Evolutionary conservation across 75 land plant species (phyloP), one percentile per base, ranked within the genome.

Genomic region (Cupressus sempervirens): DNA sequence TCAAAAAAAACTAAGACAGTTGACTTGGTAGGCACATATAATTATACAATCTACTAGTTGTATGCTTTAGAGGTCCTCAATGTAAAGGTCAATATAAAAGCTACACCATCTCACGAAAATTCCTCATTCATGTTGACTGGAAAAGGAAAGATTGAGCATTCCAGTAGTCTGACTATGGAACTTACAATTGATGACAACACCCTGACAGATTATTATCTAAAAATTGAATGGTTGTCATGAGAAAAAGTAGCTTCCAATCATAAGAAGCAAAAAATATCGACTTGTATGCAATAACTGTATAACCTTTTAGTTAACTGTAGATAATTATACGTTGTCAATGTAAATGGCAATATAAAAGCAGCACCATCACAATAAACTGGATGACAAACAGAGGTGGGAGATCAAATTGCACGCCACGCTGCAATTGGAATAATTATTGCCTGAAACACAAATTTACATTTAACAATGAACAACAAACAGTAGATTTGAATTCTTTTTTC

Each of bases 401-500:
- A 1, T 62, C 67, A 62, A 62, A 62, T 62, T 62, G n/a, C 67
- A 62, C 23, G n/a, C 29, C 26, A 23, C 7, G 7, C 26, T 62
- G n/a, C 67, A 62, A 62, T 23, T 23, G 29, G 67, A 23, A 62
- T 20, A 76, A 76, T 20, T 76, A 20, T 20, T 40, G 20, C 79
- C 20, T 7, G n/a, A 76, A 7, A 76, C 18, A 23, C 41, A 35
- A 35, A 38, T 18, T 40, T 36, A 16, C 41, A 75, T 75, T 16
- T 35, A 36, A 15, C 77, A 75, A 75, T 32, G 45, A 79, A 79
- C n/a, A 79, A 41, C 48, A 43, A 79, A 79, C 0, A 40, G 45
- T 45, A 35, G 12, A 82, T 53, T 34, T 53, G 32, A 54, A 82
- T 82, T 81, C 48, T 32, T 82, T 82, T 62, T 53, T 34, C 56